A percentile compares a stretch with the other conserved stretches of the same genome.
phyloP scores from a whole-genome alignment of 2,329 filamentous ascomycete genomes.

The Ophiocordyceps robertsii region DNA sequence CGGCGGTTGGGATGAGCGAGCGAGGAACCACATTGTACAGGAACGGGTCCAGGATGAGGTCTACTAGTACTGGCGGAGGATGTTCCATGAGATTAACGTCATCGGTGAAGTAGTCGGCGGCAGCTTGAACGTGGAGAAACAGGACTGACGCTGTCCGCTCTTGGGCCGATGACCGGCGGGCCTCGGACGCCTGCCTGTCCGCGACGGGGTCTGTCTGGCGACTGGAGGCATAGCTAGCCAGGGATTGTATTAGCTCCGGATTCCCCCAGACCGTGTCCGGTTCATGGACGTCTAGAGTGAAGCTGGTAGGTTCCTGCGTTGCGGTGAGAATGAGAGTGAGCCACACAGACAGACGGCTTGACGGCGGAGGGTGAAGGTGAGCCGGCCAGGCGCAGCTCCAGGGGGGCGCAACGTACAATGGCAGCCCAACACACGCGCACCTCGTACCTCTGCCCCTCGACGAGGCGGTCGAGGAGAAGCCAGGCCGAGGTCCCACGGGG shows the following conservation, averaged over 20 bases:
- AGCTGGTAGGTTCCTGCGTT: conserved; percentile 75
- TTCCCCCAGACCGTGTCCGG: conserved; percentile 47
- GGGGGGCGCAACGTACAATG: conserved; percentile 48
- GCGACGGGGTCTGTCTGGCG: conserved; percentile 20
- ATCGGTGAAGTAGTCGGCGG: conserved; percentile 74
- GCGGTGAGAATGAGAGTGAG: neutral
- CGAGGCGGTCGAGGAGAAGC: conserved; percentile 62
- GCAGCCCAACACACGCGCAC: conserved; percentile 88
- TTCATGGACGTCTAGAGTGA: conserved; percentile 54
- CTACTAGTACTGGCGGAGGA: conserved; percentile 62
- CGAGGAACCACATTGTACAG: conserved; percentile 65
- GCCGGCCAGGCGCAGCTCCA: neutral
- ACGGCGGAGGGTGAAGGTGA: too few relatives aligned
- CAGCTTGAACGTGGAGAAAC: conserved; percentile 60
- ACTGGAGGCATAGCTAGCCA: conserved; percentile 46
- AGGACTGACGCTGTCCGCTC: conserved; percentile 37
- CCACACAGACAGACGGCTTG: neutral
- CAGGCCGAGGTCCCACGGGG: conserved; percentile 55
- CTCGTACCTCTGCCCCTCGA: conserved; percentile 70
- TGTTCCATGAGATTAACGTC: conserved; percentile 61
- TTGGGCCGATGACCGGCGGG: neutral
- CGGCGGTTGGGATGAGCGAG: conserved; percentile 60
- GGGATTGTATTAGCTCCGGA: conserved; percentile 48
- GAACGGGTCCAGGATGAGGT: conserved; percentile 79
- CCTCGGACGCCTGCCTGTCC: neutral